phyloP scores from a whole-genome alignment of 164 flowering plant species.

The Magnolia officinalis region DNA sequence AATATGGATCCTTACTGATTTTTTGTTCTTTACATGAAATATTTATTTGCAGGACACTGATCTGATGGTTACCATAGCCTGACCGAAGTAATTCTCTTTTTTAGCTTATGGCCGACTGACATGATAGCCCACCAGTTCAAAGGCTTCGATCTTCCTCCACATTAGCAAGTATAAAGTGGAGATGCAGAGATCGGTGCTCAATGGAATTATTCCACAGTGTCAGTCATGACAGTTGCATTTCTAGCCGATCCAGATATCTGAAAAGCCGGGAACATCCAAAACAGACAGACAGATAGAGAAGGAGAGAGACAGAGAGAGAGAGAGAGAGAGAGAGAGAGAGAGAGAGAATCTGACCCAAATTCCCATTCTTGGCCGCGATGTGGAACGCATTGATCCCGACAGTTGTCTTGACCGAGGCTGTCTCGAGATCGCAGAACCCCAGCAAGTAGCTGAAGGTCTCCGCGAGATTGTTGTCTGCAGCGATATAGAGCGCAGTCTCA shows the following conservation, averaged over 20 bases:
- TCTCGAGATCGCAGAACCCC: constrained; percentile 45
- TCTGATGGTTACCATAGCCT: not conserved
- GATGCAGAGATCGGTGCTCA: not conserved
- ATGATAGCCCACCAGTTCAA: not conserved
- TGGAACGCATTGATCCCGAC: constrained; percentile 69
- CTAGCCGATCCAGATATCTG: not conserved
- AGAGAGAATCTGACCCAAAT: constrained; percentile 46
- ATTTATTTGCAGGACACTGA: not conserved
- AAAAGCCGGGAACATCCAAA: not conserved
- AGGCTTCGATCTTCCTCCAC: not conserved
- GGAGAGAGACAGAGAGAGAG: not conserved
- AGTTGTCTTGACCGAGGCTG: constrained; percentile 60
- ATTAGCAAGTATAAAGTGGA: not conserved
- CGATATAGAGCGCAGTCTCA: constrained; percentile 70
- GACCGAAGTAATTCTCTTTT: too few relatives aligned
- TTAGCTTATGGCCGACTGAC: not conserved
- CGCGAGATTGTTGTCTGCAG: constrained; percentile 61
- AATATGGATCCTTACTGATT: not conserved
- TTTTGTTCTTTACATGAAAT: too few relatives aligned
- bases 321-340: constrained; percentile 2
- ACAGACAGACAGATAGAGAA: not conserved
- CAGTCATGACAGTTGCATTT: not conserved
- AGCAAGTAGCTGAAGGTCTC: constrained; percentile 60
- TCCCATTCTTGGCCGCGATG: constrained; percentile 79
- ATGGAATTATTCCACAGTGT: too few relatives aligned